Evolutionary conservation across 75 land plant species (phyloP).

Genomic region (Larix kaempferi): DNA sequence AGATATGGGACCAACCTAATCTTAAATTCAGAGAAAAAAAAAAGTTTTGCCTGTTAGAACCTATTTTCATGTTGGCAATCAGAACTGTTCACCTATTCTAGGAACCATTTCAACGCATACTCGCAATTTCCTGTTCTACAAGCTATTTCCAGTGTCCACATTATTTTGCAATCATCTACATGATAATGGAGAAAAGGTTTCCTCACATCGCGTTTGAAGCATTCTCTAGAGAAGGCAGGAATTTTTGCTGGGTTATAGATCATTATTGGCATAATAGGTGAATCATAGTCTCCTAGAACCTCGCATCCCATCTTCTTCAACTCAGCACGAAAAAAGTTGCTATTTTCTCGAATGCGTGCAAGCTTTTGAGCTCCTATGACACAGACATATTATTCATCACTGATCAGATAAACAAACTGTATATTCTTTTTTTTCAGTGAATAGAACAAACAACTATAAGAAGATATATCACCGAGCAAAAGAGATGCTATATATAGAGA

Average conservation of each 20-base stretch:
- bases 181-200: background rate
- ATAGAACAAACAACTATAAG: background rate
- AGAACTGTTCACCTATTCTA: background rate
- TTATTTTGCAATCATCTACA: background rate
- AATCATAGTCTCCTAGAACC: constrained; percentile 92
- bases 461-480: background rate
- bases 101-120: background rate
- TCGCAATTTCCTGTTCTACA: background rate
- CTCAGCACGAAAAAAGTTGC: constrained; percentile 88
- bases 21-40: background rate
- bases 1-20: background rate
- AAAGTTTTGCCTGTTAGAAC: background rate
- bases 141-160: background rate
- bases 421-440: background rate
- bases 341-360: constrained; percentile 81
- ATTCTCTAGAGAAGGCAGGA: constrained; percentile 91
- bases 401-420: background rate
- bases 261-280: constrained; percentile 99
- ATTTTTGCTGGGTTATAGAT: constrained; percentile 95
- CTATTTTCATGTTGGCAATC: background rate
- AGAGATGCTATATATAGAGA: background rate
- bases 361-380: constrained; percentile 83
- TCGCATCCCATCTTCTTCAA: constrained; percentile 92
- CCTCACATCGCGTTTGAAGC: constrained; percentile 82
- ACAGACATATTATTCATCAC: background rate